Conservation (phyloP, 2,329 filamentous ascomycete species). For the Mycocentrospora acerina region DNA sequence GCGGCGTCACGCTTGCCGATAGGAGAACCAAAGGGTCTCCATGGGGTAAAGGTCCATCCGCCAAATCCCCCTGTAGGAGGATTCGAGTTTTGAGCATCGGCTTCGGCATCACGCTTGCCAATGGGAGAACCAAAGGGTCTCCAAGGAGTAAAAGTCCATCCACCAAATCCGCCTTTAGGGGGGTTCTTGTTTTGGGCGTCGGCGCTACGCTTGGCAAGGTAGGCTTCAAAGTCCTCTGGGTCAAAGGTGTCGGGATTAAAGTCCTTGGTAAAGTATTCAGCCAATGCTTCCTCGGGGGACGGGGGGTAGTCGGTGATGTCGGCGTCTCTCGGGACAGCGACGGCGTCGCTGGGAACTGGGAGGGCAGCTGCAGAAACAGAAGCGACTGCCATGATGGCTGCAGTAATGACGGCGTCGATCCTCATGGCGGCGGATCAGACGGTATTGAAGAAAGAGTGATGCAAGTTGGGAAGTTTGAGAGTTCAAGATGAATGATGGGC, state of each 20-base stretch:
- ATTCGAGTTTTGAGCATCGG: neutral
- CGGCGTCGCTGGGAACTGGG: constrained; percentile 41
- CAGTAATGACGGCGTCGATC: constrained; percentile 46
- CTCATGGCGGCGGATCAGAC: constrained; percentile 48
- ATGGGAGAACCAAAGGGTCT: constrained; percentile 5
- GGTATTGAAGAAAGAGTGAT: constrained; percentile 17
- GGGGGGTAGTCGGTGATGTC: constrained; percentile 17
- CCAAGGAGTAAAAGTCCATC: neutral
- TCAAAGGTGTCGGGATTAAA: constrained; percentile 1
- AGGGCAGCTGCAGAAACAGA: constrained; percentile 41
- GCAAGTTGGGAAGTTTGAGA: constrained; percentile 8
- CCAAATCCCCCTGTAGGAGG: too few species aligned
- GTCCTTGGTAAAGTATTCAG: neutral
- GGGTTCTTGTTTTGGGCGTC: neutral
- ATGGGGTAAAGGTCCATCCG: neutral
- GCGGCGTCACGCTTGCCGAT: constrained; percentile 6
- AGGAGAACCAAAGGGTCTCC: neutral
- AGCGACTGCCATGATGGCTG: constrained; percentile 45
- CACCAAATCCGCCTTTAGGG: neutral
- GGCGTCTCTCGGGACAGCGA: constrained; percentile 18
- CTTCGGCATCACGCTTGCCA: constrained; percentile 7
- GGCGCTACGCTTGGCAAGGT: constrained; percentile 3
- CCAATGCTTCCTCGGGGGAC: constrained; percentile 7
- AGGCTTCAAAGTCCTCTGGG: constrained; percentile 5
- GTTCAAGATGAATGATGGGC: constrained; percentile 5